Evolutionary conservation across 345 rosid species (phyloP).

Genomic region (Hibiscus syriacus): DNA sequence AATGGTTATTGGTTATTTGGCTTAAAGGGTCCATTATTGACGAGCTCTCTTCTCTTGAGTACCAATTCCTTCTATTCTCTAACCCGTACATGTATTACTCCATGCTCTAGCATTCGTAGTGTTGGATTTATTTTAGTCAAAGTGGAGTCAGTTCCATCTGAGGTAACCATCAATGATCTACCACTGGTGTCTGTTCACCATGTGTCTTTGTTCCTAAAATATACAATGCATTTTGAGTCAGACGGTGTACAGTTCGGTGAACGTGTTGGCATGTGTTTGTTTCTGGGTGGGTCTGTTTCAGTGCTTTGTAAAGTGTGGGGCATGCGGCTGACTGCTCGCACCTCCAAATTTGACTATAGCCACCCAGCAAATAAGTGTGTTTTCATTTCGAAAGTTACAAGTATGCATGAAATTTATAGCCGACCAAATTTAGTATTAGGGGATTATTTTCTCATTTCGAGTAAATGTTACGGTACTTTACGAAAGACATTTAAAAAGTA

Average conservation of each 20-base stretch:
- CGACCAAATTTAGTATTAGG: no score
- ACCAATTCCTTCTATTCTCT: neutral
- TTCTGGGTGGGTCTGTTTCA: neutral
- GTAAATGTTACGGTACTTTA: no score
- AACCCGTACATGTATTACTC: neutral
- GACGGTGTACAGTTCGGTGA: constrained; percentile 1
- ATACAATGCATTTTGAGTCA: constrained; percentile 1
- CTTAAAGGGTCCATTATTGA: no score
- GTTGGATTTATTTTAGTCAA: neutral
- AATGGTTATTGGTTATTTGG: no score
- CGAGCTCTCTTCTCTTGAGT: no score
- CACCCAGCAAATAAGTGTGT: no score
- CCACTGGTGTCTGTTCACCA: neutral
- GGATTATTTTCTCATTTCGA: no score
- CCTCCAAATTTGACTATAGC: neutral
- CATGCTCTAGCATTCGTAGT: neutral
- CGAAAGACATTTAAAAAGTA: no score
- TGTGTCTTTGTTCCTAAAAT: no score
- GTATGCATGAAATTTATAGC: no score
- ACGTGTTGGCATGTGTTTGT: constrained; percentile 9
- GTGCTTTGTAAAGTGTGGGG: no score
- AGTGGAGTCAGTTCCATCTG: neutral
- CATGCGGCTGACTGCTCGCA: neutral
- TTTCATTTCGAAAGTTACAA: no score
- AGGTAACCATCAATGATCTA: neutral